Evolutionary conservation across 441 rosid genomes (phyloP), one percentile per base, ranked within the genome.

Genomic region (Arabidopsis lyrata): DNA sequence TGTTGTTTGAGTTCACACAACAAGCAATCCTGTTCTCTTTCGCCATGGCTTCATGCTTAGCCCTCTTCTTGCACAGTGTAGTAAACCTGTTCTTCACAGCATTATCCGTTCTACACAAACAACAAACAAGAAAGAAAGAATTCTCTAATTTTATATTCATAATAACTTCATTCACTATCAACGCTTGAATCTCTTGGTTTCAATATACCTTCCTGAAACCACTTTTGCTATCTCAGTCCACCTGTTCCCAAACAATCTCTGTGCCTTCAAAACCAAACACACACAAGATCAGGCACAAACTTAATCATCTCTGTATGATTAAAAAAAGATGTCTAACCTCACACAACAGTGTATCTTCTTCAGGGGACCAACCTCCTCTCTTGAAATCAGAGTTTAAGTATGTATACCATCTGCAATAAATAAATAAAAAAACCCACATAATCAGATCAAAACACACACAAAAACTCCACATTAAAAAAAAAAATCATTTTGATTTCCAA

Each of bases 301-400:
- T 20, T 1, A 12, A 66, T 20, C 29, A 56, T 20, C 31, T 8
- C 16, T 42, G 64, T 52, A 32, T 41, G 29, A 52, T 39, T 31
- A 59, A 0, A 22, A 11, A 42, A 71, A 5, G 48, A 70, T 41
- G 67, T 54, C 56, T 63, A 80, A 92, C 99, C 99, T 95, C 99
- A 58, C 99, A 95, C 70, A 95, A 82, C 14, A 95, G 91, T 82
- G 92, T 69, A 76, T 95, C 99, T 87, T 95, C 99, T 77, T 92
- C 98, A n/a, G 96, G 98, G 44, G 99, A 88, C 99, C 99, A 95
- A 56, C 97, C 99, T 9, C 99, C 99, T 77, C 94, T 95, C 86
- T 92, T 95, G 91, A 95, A 95, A 82, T 95, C 98, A 56, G 99
- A 90, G 80, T 91, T 95, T 68, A 95, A 79, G 70, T 95, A 95